Conservation (phyloP, 2,329 filamentous ascomycete genomes). For the Fusarium subglutinans region DNA sequence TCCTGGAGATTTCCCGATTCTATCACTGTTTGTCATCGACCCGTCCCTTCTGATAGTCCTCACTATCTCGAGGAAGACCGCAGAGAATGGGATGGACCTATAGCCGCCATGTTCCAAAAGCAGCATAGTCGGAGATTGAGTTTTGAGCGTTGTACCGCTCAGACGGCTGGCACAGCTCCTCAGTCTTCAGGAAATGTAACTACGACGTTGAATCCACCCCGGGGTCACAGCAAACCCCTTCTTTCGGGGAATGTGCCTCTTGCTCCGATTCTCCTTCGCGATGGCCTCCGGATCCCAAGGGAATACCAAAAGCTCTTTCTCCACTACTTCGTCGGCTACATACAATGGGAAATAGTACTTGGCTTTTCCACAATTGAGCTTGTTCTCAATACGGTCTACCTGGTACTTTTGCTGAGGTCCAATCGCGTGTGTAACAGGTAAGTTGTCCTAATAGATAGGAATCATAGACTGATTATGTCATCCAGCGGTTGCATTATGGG, state of each 20-base stretch:
- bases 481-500: not conserved
- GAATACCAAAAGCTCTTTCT: not conserved
- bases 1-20: not conserved
- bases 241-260: not conserved
- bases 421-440: not conserved
- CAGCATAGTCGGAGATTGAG: not conserved
- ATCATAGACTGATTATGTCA: rapidly evolving
- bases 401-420: not conserved
- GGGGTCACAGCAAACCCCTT: too few relatives aligned
- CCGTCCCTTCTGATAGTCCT: rapidly evolving
- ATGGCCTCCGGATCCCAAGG: not conserved
- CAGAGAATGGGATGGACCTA: not conserved
- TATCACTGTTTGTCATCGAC: not conserved
- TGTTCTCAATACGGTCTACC: not conserved
- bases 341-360: not conserved
- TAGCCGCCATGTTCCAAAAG: not conserved
- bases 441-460: rapidly evolving
- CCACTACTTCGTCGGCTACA: not conserved
- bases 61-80: rapidly evolving
- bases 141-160: not conserved
- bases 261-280: not conserved
- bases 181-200: not conserved
- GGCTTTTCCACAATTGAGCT: not conserved
- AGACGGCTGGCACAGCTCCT: rapidly evolving
- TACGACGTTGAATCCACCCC: not conserved